phyloP scores from a whole-genome alignment of 2,329 filamentous ascomycete species.

The Thielaviopsis populi region DNA sequence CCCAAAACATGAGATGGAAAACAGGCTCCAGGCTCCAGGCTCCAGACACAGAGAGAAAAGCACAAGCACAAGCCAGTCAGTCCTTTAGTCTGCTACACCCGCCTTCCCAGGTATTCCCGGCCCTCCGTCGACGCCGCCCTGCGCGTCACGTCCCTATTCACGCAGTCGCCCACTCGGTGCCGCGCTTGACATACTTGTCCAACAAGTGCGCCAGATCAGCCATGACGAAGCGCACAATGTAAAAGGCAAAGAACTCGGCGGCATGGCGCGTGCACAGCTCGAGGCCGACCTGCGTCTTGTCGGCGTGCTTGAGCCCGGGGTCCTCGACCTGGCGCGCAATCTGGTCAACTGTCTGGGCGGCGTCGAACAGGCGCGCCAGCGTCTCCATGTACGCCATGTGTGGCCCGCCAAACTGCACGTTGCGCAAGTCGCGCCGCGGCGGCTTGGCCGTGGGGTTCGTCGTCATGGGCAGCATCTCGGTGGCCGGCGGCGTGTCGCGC shows the following conservation, averaged over 20 bases:
- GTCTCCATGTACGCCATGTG: conserved; percentile 85
- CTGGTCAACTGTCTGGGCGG: conserved; percentile 83
- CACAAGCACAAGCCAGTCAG: too few species aligned
- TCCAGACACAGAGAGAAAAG: too few species aligned
- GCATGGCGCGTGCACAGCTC: conserved; percentile 88
- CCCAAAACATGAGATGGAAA: too few species aligned
- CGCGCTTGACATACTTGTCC: conserved; percentile 94
- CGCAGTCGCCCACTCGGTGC: conserved; percentile 73
- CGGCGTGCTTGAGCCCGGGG: conserved; percentile 77
- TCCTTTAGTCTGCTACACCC: background rate
- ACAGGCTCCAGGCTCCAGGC: too few species aligned
- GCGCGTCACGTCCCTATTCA: conserved; percentile 18
- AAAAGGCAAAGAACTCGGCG: conserved; percentile 95
- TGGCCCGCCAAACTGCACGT: conserved; percentile 62
- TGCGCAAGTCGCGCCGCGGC: conserved; percentile 53
- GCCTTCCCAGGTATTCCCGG: too few species aligned
- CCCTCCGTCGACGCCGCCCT: background rate
- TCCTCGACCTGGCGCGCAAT: conserved; percentile 94
- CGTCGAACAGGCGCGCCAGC: conserved; percentile 80
- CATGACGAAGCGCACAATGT: conserved; percentile 88
- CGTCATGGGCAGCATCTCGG: conserved; percentile 61
- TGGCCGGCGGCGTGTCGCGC: conserved; percentile 36
- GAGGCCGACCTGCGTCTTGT: conserved; percentile 86
- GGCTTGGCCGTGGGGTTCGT: conserved; percentile 48
- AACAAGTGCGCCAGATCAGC: conserved; percentile 69